Conservation (phyloP, 495 filamentous ascomycete genomes). For the Neurospora sp. region DNA sequence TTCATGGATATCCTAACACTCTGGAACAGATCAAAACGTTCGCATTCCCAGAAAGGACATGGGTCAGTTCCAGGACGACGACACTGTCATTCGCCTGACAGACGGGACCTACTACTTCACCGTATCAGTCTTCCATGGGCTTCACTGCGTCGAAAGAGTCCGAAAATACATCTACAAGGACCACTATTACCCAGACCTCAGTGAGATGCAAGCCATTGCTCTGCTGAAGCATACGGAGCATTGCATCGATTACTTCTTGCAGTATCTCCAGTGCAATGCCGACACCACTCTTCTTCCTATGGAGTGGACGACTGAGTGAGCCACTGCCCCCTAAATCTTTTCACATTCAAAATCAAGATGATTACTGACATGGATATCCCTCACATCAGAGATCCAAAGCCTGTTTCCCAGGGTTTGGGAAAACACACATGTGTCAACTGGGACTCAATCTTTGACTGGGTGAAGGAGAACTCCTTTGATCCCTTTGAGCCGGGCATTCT, state of each 20-base stretch:
- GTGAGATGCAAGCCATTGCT: neutral
- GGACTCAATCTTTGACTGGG: conserved; percentile 1
- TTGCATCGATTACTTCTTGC: conserved; percentile 4
- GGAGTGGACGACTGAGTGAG: conserved; percentile 1
- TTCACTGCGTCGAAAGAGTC: conserved; percentile 2
- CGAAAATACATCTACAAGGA: conserved; percentile 1
- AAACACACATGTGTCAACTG: conserved; percentile 1
- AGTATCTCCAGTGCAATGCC: conserved; percentile 7
- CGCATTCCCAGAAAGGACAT: neutral
- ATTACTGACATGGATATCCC: neutral
- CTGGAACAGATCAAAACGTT: neutral
- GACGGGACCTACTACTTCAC: conserved; percentile 1
- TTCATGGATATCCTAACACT: neutral
- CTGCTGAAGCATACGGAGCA: conserved; percentile 2
- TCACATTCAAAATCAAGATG: neutral
- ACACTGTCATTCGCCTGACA: neutral
- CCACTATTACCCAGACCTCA: conserved; percentile 1
- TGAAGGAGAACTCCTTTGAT: conserved; percentile 1
- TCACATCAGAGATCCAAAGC: neutral
- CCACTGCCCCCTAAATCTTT: neutral
- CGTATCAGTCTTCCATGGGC: conserved; percentile 1
- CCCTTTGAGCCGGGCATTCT: neutral
- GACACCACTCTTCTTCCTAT: conserved; percentile 4
- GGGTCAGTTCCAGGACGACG: neutral
- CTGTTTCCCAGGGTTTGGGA: neutral